phyloP scores from a whole-genome alignment of 768 basidiomycete genomes.

The Kwoniella shandongensis region DNA sequence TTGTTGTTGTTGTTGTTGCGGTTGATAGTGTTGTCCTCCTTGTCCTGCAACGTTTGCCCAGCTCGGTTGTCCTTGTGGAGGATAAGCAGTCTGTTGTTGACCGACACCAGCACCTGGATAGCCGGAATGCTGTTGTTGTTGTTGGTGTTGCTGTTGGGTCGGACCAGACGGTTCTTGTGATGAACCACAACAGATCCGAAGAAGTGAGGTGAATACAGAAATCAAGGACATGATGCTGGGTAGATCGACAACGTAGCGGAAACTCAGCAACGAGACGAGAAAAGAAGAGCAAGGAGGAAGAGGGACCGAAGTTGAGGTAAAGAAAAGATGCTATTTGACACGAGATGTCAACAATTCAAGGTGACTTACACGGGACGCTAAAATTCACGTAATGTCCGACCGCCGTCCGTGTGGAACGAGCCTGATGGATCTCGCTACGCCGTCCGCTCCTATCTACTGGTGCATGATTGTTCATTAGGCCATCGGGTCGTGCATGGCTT shows the following conservation, averaged over 20 bases:
- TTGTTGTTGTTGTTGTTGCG: slow-evolving; percentile 24
- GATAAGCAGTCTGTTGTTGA: slow-evolving; percentile 34
- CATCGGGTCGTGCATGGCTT: no score
- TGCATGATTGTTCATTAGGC: no score
- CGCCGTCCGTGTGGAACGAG: no score
- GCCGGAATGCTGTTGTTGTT: slow-evolving; percentile 26
- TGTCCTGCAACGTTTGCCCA: slow-evolving; percentile 16
- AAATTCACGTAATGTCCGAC: no score
- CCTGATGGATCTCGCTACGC: no score
- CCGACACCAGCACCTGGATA: slow-evolving; percentile 17
- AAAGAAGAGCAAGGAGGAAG: background rate
- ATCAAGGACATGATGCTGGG: slow-evolving; percentile 8
- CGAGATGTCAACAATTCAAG: no score
- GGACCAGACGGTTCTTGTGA: slow-evolving; percentile 12
- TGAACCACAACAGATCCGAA: slow-evolving; percentile 18
- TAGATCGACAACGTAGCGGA: background rate
- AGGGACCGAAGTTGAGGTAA: no score
- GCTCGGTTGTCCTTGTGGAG: slow-evolving; percentile 26
- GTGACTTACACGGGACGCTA: no score
- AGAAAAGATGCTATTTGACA: no score
- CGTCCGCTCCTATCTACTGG: no score
- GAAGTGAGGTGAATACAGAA: slow-evolving; percentile 6
- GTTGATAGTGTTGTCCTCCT: slow-evolving; percentile 25
- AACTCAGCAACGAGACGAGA: background rate
- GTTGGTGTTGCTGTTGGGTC: slow-evolving; percentile 38